A percentile compares a stretch with the other conserved stretches of the same genome.
Evolutionary conservation across 2,329 filamentous ascomycete species (phyloP).

Genomic region (Pseudocercospora macadamiae): DNA sequence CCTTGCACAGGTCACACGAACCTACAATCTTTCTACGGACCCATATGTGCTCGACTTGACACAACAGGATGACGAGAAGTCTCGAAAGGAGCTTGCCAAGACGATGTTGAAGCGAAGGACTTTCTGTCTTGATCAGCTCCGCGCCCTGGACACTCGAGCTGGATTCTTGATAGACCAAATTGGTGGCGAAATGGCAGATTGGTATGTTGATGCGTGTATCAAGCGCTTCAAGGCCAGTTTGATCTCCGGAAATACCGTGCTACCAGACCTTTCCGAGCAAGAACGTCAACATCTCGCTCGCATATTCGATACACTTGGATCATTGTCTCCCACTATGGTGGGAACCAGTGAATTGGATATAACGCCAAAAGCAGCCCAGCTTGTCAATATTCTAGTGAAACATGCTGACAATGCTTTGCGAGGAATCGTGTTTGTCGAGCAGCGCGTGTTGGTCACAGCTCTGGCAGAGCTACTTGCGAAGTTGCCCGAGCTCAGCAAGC

Average conservation of each 20-base stretch:
- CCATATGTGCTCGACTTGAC: constrained; percentile 44
- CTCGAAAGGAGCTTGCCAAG: constrained; percentile 31
- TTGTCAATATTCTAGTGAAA: constrained; percentile 41
- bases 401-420: constrained; percentile 41
- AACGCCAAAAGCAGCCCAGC: constrained; percentile 29
- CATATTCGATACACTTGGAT: constrained; percentile 22
- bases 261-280: constrained; percentile 37
- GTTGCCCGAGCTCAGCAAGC: constrained; percentile 33
- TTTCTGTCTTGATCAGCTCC: constrained; percentile 45
- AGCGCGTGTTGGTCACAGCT: constrained; percentile 46
- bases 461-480: constrained; percentile 36
- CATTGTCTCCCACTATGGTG: neutral
- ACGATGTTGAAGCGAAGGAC: constrained; percentile 40
- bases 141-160: constrained; percentile 38
- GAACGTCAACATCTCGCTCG: constrained; percentile 38
- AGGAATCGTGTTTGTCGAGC: constrained; percentile 52
- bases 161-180: constrained; percentile 42
- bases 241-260: constrained; percentile 27
- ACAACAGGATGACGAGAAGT: constrained; percentile 32
- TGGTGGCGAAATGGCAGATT: constrained; percentile 41
- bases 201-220: constrained; percentile 45
- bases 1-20: constrained; percentile 13
- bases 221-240: constrained; percentile 31
- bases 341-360: neutral
- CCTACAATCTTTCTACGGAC: constrained; percentile 42